Evolutionary conservation across 23 red algal species (phyloP), one percentile per base, ranked within the genome.

Genomic region (Gracilaria vermiculophylla): DNA sequence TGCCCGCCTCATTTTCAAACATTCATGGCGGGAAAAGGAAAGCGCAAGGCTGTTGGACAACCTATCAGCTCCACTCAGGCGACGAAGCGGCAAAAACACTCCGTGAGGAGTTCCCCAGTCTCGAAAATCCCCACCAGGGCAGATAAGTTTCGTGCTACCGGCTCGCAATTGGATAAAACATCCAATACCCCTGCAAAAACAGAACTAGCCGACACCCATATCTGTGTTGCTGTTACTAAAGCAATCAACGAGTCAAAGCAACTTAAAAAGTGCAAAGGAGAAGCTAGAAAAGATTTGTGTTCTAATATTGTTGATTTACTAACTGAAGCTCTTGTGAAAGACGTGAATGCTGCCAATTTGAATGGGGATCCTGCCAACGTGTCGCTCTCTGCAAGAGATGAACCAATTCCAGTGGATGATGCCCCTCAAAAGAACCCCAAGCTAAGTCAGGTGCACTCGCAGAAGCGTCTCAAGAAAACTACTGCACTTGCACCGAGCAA

Each of bases 211-310:
- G 12, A 64, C 2, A 64, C 13, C 35, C 58, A 64, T 17, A 15
- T 64, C 58, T 34, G 29, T 4, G 29, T 64, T 64, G 58, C 58
- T 36, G 29, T 64, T 34, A 17, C 58, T 34, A 64, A 64, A 28
- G 58, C 58, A 2, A 31, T 64, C 2, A 28, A 64, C 29, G 58
- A 64, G 29, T 32, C 58, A 64, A 64, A 36, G 15, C 58, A 64
- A 9, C 58, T 64, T 11, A 64, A 64, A 9, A 31, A 64, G 17
- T 64, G 58, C 58, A 64, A 14, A 24, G 58, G 58, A 64, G 58
- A 64, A 64, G 58, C 58, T 64, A 64, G 58, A 35, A 64, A 64
- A 31, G 58, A 64, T 35, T 64, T 64, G 29, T 64, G 16, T 35
- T 64, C 58, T 4, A 36, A 31, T 14, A 64, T 64, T 35, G 58